Evolutionary conservation across 2,329 filamentous ascomycete genomes (phyloP).

Genomic region (Elsinoe batatas): DNA sequence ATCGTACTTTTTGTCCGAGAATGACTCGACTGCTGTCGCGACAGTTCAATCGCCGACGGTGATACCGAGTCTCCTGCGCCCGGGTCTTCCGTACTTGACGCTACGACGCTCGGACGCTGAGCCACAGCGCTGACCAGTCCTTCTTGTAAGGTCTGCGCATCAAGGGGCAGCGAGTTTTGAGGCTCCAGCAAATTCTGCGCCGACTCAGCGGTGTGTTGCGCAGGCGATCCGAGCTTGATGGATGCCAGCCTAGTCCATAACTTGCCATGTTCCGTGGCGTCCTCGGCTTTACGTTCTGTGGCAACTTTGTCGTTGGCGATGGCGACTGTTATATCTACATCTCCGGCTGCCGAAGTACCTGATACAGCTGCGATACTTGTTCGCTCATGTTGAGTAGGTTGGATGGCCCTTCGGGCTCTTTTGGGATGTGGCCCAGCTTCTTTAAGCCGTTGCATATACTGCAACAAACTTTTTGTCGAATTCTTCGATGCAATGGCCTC

Average conservation of each 20-base stretch:
- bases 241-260: no score
- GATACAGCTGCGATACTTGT: neutral
- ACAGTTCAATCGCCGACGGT: neutral
- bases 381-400: neutral
- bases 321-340: neutral
- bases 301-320: neutral
- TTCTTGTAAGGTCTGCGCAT: no score
- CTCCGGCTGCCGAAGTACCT: no score
- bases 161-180: no score
- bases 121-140: no score
- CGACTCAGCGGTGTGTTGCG: no score
- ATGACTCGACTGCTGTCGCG: neutral
- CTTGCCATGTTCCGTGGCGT: no score
- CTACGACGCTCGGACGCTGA: no score
- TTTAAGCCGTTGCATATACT: conserved; percentile 15
- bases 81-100: no score
- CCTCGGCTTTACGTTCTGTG: neutral
- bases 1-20: neutral
- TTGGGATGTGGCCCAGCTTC: conserved; percentile 4
- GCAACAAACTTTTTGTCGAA: conserved; percentile 1
- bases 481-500: conserved; percentile 14
- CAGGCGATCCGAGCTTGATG: no score
- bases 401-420: neutral
- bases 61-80: no score
- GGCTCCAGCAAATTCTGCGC: no score